Base-by-base conservation (phyloP, 129 eudicot species). In the Centaurea solstitialis region DNA sequence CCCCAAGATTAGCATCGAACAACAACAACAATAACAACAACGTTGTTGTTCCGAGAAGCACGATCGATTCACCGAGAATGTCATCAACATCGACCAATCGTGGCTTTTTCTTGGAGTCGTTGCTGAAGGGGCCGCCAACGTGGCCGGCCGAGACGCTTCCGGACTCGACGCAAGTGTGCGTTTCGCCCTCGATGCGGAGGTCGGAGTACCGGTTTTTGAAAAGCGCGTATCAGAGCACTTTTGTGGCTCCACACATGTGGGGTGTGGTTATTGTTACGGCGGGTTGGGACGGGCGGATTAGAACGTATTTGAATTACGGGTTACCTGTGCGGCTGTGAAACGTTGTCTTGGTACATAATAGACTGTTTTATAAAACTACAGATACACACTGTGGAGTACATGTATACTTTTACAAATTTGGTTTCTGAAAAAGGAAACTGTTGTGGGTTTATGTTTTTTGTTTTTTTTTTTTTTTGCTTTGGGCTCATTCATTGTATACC, bases 181-280 rank as follows among this genome's bases (percentile, higher is more conserved):
- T 79, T 38, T 86, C 89, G 18, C 89, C 91, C 62, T 45, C 89
- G 0, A 77, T 87, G 37, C 78, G 87, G 26, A 88, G 77, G 75
- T 84, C 93, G 0, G 97, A 94, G 72, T 92, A 85, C 77, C 89
- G 71, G 83, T 90, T 94, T 59, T 78, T 94, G 87, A 92, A 83
- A 83, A 87, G 61, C 67, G 98, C 93, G 6, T 93, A 90, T 72
- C 87, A 86, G 15, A 89, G 81, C 50, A 86, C 91, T 7, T 84
- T 88, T 73, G 87, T 70, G 35, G 85, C 91, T 70, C 92, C 97
- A 6, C 87, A 88, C 77, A 86, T 89, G 86, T 94, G 97, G 98
- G 98, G 98, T 38, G 88, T 91, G 59, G 97, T 94, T 69, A 87
- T 92, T 6, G 96, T 92, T 20, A 91, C 98, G 9, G 98, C 93